phyloP scores from a whole-genome alignment of 192 early-diverging fungal species.

The Nowakowskiella sp. region DNA sequence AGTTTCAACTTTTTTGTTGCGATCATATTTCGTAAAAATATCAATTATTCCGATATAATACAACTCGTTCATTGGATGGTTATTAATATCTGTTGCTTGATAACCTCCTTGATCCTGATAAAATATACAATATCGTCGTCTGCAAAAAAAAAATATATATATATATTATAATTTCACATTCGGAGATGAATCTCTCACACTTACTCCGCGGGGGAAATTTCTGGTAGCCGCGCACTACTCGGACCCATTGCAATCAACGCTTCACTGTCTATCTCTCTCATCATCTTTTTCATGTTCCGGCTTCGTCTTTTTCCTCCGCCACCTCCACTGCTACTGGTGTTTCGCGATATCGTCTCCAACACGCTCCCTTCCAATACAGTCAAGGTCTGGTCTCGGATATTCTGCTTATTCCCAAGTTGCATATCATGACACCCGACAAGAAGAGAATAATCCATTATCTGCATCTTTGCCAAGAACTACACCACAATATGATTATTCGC shows the following conservation, averaged over 20 bases:
- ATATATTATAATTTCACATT: neutral
- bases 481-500: neutral
- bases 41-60: conserved; percentile 98
- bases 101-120: conserved; percentile 90
- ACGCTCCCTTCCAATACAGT: conserved; percentile 66
- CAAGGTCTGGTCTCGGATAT: conserved; percentile 86
- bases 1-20: conserved; percentile 81
- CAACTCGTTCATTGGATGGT: conserved; percentile 60
- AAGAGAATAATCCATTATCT: conserved; percentile 99
- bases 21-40: conserved; percentile 91
- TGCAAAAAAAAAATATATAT: conserved; percentile 13
- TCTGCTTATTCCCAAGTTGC: conserved; percentile 73
- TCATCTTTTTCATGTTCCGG: conserved; percentile 18
- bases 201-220: conserved; percentile 48
- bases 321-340: no score
- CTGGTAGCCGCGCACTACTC: conserved; percentile 41
- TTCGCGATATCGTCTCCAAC: no score
- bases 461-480: conserved; percentile 54
- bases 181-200: neutral
- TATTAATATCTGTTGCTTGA: conserved; percentile 60
- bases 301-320: conserved; percentile 17
- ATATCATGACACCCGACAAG: conserved; percentile 88
- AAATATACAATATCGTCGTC: conserved; percentile 71
- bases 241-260: conserved; percentile 47
- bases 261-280: conserved; percentile 52